phyloP scores from a whole-genome alignment of 225 moss, liverwort and hornwort species.

The Pleurozium schreberi region DNA sequence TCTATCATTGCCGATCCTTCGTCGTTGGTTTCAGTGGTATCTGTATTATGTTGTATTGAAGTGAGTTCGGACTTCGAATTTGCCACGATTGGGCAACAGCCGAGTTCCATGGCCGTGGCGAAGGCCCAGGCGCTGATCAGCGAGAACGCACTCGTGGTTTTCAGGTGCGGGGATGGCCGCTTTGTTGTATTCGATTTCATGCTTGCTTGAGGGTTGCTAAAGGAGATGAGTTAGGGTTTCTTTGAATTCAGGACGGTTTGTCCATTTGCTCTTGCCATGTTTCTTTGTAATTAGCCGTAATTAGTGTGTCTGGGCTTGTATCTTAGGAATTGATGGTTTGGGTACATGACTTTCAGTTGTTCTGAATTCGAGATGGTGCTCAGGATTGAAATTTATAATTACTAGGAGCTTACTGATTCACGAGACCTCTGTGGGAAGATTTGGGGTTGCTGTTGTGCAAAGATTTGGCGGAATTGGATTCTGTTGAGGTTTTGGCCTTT shows the following conservation, averaged over 20 bases:
- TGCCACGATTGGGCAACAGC: conserved; percentile 15
- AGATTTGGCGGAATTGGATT: background rate
- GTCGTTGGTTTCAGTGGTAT: background rate
- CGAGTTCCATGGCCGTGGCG: conserved; percentile 27
- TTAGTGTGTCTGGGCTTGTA: background rate
- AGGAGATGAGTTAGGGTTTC: background rate
- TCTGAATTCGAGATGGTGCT: background rate
- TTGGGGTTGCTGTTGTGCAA: background rate
- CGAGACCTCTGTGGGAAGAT: background rate
- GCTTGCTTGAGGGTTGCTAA: background rate
- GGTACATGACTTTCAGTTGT: background rate
- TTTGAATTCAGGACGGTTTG: background rate
- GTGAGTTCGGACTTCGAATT: background rate
- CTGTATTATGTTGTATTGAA: background rate
- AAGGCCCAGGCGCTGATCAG: conserved; percentile 28
- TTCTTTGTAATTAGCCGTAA: background rate
- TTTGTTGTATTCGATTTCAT: background rate
- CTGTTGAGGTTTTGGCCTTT: background rate
- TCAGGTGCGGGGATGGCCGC: conserved; percentile 11
- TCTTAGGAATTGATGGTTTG: background rate
- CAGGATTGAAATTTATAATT: background rate
- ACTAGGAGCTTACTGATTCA: background rate
- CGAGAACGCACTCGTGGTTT: conserved; percentile 33
- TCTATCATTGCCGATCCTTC: background rate
- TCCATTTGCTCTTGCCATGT: background rate